Evolutionary conservation across 805 yeast genomes (phyloP), one percentile per base, ranked within the genome.

Genomic region (Naumovozyma baii): DNA sequence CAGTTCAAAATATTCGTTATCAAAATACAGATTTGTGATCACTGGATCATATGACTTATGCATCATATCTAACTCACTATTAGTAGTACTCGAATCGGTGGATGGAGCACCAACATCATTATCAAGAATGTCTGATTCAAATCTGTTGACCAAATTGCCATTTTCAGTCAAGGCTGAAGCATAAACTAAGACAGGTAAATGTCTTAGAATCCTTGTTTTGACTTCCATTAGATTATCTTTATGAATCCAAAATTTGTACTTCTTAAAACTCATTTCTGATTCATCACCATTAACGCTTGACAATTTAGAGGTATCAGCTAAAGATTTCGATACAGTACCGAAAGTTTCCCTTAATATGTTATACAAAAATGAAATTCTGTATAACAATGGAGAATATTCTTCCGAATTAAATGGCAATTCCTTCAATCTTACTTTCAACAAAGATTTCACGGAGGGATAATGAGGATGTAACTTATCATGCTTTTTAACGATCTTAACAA

Each of bases 141-240:
- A 47, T 28, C 54, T 45, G 39, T 54, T 47, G 9, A 57, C 41
- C 30, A 57, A 39, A 32, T 54, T 56, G 37, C 50, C 57, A 35
- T 52, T 52, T 25, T 59, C 73, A 55, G 51, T 47, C 5, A 63
- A 61, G 3, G 62, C 60, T 3, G 63, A 53, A 31, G 67, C 65
- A 52, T 87, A 92, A 36, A 90, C 83, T 46, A 90, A 71, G 4
- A 88, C 94, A 1, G 98, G 98, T 49, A 90, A 73, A 54, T 86
- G 94, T 60, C 97, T 81, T 57, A 90, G 73, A 48, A 90, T 84
- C 43, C 87, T 78, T n/a, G 97, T 86, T 67, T 90, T 90, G 40
- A 88, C 95, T 65, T 90, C 97, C 96, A 90, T 88, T 58, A 92
- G 60, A 59, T 86, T 83, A 51, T 92, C 98, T n/a, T 90, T 88